Conservation (phyloP, 108 stramenopile species). For the Nitzschia palea region DNA sequence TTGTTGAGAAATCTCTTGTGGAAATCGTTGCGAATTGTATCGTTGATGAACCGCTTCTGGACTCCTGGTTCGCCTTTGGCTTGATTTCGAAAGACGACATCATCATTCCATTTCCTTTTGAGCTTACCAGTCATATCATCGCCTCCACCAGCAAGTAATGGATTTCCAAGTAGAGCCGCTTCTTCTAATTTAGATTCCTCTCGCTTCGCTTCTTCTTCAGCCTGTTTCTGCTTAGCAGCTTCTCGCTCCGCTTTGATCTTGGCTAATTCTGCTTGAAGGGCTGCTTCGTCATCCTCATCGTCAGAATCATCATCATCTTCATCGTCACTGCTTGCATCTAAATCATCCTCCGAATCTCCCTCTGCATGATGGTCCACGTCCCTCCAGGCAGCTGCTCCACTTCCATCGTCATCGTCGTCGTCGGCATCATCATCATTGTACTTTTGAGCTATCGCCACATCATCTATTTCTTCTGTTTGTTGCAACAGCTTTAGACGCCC, state of each 20-base stretch:
- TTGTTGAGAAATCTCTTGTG: slow-evolving; percentile 95
- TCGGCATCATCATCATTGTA: slow-evolving; percentile 58
- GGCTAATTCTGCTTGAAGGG: slow-evolving; percentile 89
- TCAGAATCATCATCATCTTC: slow-evolving; percentile 70
- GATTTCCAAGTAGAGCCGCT: slow-evolving; percentile 87
- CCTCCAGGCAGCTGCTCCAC: slow-evolving; percentile 54
- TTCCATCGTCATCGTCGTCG: slow-evolving; percentile 42
- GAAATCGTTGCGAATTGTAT: slow-evolving; percentile 96
- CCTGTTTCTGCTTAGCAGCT: slow-evolving; percentile 67
- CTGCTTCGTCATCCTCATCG: slow-evolving; percentile 93
- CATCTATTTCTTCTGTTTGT: slow-evolving; percentile 82
- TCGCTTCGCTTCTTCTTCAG: slow-evolving; percentile 73
- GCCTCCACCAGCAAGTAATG: slow-evolving; percentile 57
- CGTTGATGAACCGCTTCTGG: slow-evolving; percentile 95
- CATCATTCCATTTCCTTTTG: slow-evolving; percentile 95
- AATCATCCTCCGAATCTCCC: slow-evolving; percentile 40
- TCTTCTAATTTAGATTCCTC: slow-evolving; percentile 80
- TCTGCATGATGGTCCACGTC: slow-evolving; percentile 28
- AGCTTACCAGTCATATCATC: slow-evolving; percentile 45
- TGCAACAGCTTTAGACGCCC: slow-evolving; percentile 68
- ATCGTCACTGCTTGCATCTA: slow-evolving; percentile 58
- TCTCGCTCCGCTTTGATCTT: slow-evolving; percentile 90
- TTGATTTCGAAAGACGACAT: slow-evolving; percentile 97
- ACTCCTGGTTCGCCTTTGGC: slow-evolving; percentile 86
- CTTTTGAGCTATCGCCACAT: slow-evolving; percentile 44